A percentile compares a stretch with the other conserved stretches of the same genome.
These are phyloP conservation scores for Jamesozyma jinghongensis DNA, from an alignment of 805 yeast species.

Conservation along the genomic window DNA sequence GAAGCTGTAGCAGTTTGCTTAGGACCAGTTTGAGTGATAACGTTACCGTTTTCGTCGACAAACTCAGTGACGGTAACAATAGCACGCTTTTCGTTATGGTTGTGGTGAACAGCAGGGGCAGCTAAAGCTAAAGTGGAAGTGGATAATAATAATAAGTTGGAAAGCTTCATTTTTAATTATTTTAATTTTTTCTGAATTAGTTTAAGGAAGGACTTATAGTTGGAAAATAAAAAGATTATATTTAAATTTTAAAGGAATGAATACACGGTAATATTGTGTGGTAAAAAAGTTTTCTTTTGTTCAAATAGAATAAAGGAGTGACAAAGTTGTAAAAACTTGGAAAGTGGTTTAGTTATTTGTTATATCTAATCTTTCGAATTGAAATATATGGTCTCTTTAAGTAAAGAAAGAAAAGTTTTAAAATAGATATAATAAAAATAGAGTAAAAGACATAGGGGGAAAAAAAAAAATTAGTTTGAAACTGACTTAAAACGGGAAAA, in stretches of 20 bases:
- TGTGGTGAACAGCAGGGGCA: constrained; percentile 23
- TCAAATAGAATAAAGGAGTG: constrained; percentile 1
- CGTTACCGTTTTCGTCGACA: constrained; percentile 26
- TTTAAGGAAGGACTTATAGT: constrained; percentile 11
- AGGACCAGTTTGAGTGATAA: constrained; percentile 7
- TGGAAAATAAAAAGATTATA: constrained; percentile 3
- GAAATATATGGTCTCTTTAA: no score
- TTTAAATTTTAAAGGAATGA: constrained; percentile 1
- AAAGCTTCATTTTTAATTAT: constrained; percentile 15
- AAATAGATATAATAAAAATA: not conserved
- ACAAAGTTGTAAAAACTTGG: not conserved
- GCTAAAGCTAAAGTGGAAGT: constrained; percentile 21
- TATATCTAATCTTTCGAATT: no score
- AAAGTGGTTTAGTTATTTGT: no score
- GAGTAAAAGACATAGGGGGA: not conserved
- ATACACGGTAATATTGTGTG: constrained; percentile 1
- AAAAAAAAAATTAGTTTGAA: not conserved
- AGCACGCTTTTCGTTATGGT: constrained; percentile 24
- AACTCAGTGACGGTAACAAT: constrained; percentile 28
- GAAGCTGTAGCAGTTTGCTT: constrained; percentile 22
- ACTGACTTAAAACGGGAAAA: not conserved
- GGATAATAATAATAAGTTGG: constrained; percentile 16
- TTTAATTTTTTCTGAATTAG: not conserved
- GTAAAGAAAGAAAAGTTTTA: not conserved
- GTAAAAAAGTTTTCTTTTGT: not conserved